Evolutionary conservation across 192 early-diverging fungal genomes (phyloP).

Genomic region (Lobosporangium transversale): DNA sequence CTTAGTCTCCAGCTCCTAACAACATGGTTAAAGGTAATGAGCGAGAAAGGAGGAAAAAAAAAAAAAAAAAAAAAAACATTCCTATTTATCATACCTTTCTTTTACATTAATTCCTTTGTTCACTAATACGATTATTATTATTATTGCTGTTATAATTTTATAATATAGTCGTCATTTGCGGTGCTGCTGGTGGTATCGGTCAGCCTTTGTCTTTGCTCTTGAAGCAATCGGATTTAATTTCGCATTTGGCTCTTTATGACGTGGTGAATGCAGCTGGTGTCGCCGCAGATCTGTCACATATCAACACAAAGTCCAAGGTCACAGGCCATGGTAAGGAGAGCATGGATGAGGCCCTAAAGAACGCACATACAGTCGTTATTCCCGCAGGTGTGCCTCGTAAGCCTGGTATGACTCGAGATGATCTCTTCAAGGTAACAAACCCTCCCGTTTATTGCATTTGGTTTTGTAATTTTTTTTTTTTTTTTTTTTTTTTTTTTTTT

Average conservation of each 20-base stretch:
- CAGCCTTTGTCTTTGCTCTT: conserved; percentile 94
- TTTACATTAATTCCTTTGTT: no score
- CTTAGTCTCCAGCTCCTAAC: not conserved
- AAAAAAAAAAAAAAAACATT: not conserved
- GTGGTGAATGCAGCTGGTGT: conserved; percentile 98
- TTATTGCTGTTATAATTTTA: not conserved
- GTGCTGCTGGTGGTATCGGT: conserved; percentile 94
- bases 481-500: not conserved
- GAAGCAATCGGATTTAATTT: conserved; percentile 87
- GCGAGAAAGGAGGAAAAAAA: not conserved
- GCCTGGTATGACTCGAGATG: conserved; percentile 98
- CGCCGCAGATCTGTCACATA: conserved; percentile 92
- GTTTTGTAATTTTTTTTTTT: conserved; percentile 20
- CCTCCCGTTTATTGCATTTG: no score
- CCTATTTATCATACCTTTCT: no score
- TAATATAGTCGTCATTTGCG: conserved; percentile 51
- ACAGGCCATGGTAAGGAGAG: conserved; percentile 59
- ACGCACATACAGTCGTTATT: conserved; percentile 79
- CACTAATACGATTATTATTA: not conserved
- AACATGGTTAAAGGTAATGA: conserved; percentile 13
- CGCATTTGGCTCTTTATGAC: conserved; percentile 90
- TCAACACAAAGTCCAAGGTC: conserved; percentile 75
- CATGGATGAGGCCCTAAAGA: conserved; percentile 54
- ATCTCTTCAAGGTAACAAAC: conserved; percentile 84
- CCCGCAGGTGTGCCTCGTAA: conserved; percentile 61